Base-by-base conservation (phyloP, 176 grass and related monocot genomes). In the Paspalum notatum region DNA sequence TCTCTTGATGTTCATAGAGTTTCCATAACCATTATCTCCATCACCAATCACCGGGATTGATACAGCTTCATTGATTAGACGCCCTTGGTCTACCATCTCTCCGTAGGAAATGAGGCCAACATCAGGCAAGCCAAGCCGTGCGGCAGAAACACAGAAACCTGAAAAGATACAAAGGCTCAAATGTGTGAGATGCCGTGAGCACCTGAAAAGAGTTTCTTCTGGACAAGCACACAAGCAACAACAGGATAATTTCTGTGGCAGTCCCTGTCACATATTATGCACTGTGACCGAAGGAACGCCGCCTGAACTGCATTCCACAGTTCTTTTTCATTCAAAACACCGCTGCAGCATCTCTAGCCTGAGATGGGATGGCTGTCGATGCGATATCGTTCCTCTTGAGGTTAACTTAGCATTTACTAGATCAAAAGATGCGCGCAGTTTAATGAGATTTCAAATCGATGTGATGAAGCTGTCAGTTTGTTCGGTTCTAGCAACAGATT, bases 1-100 rank as follows among this genome's bases (percentile, higher is more conserved):
- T 89, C 96, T 89, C 71, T 98, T 98, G 56, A 98, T 91, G 86
- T 93, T 98, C 96, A 98, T 95, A 71, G 86, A 80, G 78, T 98
- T 98, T 75, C 96, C 96, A 66, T 98, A 98, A 60, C 96, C 96
- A 59, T 93, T 98, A 64, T 98, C 96, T 60, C 90, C 96, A 86
- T 98, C 96, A 64, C 96, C 96, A 73, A 98, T 98, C 22, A 98
- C 90, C 11, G 90, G 95, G 47, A 98, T 87, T 0, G 95, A 95
- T 45, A 95, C 90, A 15, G 92, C 83, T 83, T 95, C 90, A 14
- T 79, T 98, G 66, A 98, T 98, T 61, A 92, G 89, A 12, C 75
- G 78, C 5, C 88, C 96, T 87, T 98, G 92, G 67, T 95, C 92
- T 46, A 93, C 45, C 90, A 98, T 98, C 88, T 98, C 96, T 61